Percentiles rank a stretch among this genome's conserved stretches.
These are phyloP conservation scores for Mycena chlorophos DNA, from an alignment of 768 basidiomycete species.

Conservation along the genomic window DNA sequence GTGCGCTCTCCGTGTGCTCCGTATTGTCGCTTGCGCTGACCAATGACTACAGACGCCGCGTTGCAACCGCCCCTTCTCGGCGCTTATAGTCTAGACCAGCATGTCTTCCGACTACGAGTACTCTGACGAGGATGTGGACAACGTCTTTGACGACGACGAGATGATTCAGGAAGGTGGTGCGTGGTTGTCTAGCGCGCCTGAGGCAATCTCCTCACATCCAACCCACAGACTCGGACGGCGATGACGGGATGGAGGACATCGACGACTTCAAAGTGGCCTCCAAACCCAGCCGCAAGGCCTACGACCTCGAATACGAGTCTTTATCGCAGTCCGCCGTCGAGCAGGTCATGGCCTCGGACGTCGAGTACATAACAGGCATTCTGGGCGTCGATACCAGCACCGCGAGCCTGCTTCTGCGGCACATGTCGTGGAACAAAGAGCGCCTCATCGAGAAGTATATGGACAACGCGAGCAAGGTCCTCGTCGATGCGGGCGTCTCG, in stretches of 20 bases:
- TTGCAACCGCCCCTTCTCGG: background rate
- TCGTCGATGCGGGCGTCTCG: slow-evolving; percentile 70
- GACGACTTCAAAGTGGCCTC: slow-evolving; percentile 63
- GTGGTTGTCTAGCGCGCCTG: slow-evolving; percentile 19
- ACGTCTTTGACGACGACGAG: slow-evolving; percentile 24
- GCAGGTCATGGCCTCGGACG: slow-evolving; percentile 72
- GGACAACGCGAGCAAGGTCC: slow-evolving; percentile 79
- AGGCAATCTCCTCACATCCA: slow-evolving; percentile 34
- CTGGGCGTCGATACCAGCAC: slow-evolving; percentile 85
- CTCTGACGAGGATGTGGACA: slow-evolving; percentile 17
- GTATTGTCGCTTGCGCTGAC: too few species aligned
- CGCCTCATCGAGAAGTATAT: slow-evolving; percentile 95
- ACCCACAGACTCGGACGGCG: slow-evolving; percentile 27
- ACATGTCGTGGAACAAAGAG: slow-evolving; percentile 95
- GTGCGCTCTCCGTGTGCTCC: too few species aligned
- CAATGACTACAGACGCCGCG: too few species aligned
- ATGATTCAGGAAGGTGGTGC: slow-evolving; percentile 16
- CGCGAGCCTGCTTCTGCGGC: slow-evolving; percentile 77
- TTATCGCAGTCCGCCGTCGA: slow-evolving; percentile 74
- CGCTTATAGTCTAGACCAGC: background rate
- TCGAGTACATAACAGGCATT: slow-evolving; percentile 85
- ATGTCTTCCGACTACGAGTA: slow-evolving; percentile 24
- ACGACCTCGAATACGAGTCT: slow-evolving; percentile 84
- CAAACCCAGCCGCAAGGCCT: slow-evolving; percentile 64
- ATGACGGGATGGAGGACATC: slow-evolving; percentile 73